These are phyloP conservation scores for Phyllosticta ampelicida DNA, from an alignment of 2,329 filamentous ascomycete genomes.

Conservation along the genomic window DNA sequence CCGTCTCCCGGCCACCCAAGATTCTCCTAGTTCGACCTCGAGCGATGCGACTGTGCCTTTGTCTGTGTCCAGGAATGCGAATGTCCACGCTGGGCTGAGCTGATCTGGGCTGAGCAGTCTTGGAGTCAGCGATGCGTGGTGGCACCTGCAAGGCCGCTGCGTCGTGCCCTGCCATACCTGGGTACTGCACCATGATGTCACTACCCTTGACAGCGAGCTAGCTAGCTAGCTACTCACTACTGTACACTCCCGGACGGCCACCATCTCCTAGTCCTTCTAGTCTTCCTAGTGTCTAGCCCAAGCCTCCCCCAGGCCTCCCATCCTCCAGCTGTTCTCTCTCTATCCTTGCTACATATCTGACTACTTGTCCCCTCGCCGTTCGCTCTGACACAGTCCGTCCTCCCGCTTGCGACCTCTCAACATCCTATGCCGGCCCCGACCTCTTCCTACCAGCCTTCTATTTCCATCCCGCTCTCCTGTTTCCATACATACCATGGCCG, in stretches of 20 bases:
- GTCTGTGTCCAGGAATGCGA: neutral
- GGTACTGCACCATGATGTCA: neutral
- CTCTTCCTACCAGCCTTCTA: neutral
- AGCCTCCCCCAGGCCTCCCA: neutral
- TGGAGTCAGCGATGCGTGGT: neutral
- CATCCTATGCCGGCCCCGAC: neutral
- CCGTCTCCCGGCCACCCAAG: too few species aligned
- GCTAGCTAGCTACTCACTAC: neutral
- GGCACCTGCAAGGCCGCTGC: neutral
- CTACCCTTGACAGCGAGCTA: neutral
- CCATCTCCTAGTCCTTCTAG: neutral
- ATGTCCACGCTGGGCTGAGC: too few species aligned
- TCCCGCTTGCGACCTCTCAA: neutral
- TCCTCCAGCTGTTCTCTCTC: neutral
- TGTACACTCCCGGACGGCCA: neutral
- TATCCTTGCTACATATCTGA: neutral
- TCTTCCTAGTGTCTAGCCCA: neutral
- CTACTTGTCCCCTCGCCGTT: neutral
- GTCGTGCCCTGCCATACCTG: neutral
- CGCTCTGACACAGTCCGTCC: neutral
- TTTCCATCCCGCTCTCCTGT: neutral
- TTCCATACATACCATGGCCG: neutral
- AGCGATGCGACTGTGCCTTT: neutral
- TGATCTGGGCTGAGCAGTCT: too few species aligned
- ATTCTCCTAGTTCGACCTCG: too few species aligned